Percentiles rank a stretch among this genome's conserved stretches.
Evolutionary conservation across 192 early-diverging fungal genomes (phyloP).

Genomic region (Gryganskiella cystojenkinii): DNA sequence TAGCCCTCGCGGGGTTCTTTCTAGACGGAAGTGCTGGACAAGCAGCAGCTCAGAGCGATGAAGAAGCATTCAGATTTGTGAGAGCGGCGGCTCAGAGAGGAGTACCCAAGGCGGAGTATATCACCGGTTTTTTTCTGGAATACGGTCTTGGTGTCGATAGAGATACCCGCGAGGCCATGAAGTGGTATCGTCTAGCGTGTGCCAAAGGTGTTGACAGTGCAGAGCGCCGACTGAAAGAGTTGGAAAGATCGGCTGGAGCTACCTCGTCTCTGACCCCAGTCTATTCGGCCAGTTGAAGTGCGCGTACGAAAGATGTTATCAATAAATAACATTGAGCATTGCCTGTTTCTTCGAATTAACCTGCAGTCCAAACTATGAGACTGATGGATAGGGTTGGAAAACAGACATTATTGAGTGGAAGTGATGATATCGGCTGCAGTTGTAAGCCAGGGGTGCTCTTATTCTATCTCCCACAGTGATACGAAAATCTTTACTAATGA

Average conservation of each 20-base stretch:
- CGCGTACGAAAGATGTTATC: no score
- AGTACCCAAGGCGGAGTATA: conserved; percentile 49
- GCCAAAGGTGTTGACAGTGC: conserved; percentile 45
- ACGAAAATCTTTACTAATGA: no score
- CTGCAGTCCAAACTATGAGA: no score
- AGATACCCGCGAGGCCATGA: conserved; percentile 27
- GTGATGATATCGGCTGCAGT: no score
- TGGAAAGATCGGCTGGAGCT: conserved; percentile 10
- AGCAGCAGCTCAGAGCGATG: conserved; percentile 45
- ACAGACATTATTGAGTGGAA: no score
- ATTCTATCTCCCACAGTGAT: no score
- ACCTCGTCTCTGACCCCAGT: background rate
- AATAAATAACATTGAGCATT: no score
- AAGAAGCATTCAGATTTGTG: conserved; percentile 41
- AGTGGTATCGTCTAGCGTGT: conserved; percentile 46
- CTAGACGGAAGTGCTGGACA: conserved; percentile 67
- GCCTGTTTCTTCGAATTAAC: no score
- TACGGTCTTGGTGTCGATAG: conserved; percentile 40
- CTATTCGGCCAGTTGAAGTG: background rate
- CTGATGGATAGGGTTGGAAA: no score
- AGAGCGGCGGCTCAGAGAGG: conserved; percentile 37
- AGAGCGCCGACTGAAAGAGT: conserved; percentile 21
- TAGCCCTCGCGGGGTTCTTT: conserved; percentile 86
- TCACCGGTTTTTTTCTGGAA: conserved; percentile 50
- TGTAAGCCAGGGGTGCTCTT: no score